Conservation (phyloP, 257 asterid genomes). For the Lithospermum erythrorhizon region DNA sequence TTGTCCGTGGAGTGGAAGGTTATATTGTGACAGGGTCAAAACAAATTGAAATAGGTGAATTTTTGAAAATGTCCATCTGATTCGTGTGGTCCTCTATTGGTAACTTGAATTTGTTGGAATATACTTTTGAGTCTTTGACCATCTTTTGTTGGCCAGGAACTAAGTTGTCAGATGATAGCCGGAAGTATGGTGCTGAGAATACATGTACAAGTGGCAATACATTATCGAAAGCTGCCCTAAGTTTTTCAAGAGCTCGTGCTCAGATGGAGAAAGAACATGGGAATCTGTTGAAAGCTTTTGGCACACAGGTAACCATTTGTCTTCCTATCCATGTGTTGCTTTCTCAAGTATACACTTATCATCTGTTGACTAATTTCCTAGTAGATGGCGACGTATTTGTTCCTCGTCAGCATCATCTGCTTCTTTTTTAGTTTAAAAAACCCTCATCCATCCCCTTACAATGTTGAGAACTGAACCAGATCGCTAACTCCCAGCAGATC, state of each 20-base stretch:
- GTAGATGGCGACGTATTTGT: neutral
- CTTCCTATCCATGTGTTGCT: neutral
- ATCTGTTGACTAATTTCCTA: neutral
- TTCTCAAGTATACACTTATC: neutral
- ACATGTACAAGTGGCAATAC: conserved; percentile 94
- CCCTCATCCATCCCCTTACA: too few species aligned
- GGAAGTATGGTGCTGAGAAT: conserved; percentile 85
- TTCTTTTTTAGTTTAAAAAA: neutral
- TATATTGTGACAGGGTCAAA: conserved; percentile 92
- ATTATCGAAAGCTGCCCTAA: conserved; percentile 82
- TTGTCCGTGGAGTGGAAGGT: conserved; percentile 95
- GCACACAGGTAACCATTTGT: conserved; percentile 71
- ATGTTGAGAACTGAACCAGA: neutral
- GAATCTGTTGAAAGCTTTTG: conserved; percentile 87
- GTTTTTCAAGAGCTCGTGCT: conserved; percentile 80
- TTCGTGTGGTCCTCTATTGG: neutral
- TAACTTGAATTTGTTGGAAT: conserved; percentile 10
- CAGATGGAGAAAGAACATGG: conserved; percentile 99
- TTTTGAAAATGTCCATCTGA: conserved; percentile 7
- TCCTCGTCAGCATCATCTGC: neutral
- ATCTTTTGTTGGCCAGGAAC: conserved; percentile 36
- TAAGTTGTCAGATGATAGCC: conserved; percentile 86
- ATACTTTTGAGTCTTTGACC: conserved; percentile 1
- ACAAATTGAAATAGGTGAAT: conserved; percentile 82
- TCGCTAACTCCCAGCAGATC: neutral